Conservation (phyloP, 768 basidiomycete genomes). For the Rhodotorula diobovata region DNA sequence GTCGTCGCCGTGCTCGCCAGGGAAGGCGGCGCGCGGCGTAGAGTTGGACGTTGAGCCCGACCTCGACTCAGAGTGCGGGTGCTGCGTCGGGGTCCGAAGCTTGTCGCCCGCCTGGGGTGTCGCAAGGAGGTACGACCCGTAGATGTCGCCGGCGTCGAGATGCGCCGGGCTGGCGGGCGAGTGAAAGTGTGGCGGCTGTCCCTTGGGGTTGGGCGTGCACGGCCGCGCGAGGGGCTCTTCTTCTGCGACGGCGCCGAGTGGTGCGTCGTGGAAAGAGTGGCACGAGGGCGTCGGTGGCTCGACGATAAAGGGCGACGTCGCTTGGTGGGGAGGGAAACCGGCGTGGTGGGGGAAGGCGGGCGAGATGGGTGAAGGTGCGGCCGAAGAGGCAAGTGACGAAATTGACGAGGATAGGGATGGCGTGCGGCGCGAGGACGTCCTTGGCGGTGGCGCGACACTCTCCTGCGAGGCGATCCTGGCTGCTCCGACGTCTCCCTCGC, state of each 20-base stretch:
- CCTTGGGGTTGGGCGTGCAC: conserved; percentile 7
- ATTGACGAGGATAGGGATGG: conserved; percentile 22
- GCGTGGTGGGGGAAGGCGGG: conserved; percentile 11
- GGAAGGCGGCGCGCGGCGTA: conserved; percentile 15
- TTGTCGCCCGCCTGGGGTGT: conserved; percentile 17
- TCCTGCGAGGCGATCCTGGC: not conserved
- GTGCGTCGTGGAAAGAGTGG: not conserved
- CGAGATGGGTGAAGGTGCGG: conserved; percentile 8
- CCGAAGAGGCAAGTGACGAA: conserved; percentile 13
- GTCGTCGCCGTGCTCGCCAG: conserved; percentile 1
- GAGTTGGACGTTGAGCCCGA: not conserved
- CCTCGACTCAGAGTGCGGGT: not conserved
- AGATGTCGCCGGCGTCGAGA: conserved; percentile 14
- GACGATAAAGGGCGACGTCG: conserved; percentile 9
- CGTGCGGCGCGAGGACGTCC: conserved; percentile 13
- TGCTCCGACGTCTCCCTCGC: not conserved
- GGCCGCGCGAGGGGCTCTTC: conserved; percentile 5
- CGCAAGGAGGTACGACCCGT: conserved; percentile 26
- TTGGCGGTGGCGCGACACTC: not conserved
- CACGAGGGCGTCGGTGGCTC: not conserved
- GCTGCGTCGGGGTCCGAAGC: conserved; percentile 24
- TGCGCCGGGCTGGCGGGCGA: no score
- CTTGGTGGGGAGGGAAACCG: not conserved
- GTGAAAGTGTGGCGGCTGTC: no score
- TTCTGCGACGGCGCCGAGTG: not conserved